These are phyloP conservation scores for Verticillium nubilum DNA, from an alignment of 2,329 filamentous ascomycete species.

Conservation along the genomic window DNA sequence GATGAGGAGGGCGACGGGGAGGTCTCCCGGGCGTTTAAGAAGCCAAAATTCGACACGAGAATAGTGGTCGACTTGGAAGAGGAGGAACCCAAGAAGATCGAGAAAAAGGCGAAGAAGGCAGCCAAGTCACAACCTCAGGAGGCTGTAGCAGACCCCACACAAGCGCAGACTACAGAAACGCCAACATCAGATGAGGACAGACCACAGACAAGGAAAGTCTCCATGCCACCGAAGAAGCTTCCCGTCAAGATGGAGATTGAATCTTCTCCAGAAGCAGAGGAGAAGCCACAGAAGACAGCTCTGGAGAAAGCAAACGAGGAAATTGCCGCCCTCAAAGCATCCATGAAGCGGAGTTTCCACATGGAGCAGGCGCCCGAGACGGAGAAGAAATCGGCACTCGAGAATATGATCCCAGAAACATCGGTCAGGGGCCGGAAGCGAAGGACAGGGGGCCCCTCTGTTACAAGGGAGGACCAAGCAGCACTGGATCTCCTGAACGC, in stretches of 20 bases:
- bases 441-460: conserved; percentile 20
- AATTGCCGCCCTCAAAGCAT: conserved; percentile 74
- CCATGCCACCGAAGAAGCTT: conserved; percentile 19
- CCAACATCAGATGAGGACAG: neutral
- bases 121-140: conserved; percentile 16
- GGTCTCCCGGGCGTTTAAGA: conserved; percentile 57
- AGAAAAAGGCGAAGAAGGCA: conserved; percentile 16
- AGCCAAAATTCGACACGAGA: conserved; percentile 72
- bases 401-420: conserved; percentile 68
- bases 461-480: conserved; percentile 49
- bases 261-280: conserved; percentile 29
- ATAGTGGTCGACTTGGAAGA: conserved; percentile 53
- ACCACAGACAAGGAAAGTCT: neutral
- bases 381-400: conserved; percentile 63
- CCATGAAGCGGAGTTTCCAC: conserved; percentile 64
- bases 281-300: conserved; percentile 36
- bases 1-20: conserved; percentile 60
- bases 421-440: conserved; percentile 68
- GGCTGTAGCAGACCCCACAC: neutral
- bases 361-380: conserved; percentile 37
- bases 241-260: conserved; percentile 3
- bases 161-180: neutral
- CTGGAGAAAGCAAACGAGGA: conserved; percentile 72
- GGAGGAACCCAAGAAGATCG: conserved; percentile 21
- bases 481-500: conserved; percentile 68